Conservation (phyloP, 1,139 yeast species). For the Pichia sp. region DNA sequence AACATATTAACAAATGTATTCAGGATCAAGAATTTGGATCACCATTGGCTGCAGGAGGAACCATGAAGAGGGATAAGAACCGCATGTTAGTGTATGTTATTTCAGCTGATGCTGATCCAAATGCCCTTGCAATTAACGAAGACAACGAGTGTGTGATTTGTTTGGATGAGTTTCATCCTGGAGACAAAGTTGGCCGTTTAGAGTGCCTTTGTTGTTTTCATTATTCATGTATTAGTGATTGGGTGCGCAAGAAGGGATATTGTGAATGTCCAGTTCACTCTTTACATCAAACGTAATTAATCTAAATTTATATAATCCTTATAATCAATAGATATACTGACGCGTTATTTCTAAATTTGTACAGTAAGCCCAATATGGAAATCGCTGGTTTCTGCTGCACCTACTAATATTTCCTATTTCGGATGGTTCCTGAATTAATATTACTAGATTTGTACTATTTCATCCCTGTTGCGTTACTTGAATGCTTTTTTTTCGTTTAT, state of each 20-base stretch:
- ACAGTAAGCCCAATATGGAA: too few relatives aligned
- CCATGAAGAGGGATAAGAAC: conserved; percentile 41
- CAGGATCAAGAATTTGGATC: conserved; percentile 61
- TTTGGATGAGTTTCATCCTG: conserved; percentile 78
- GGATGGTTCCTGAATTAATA: too few relatives aligned
- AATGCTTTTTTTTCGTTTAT: too few relatives aligned
- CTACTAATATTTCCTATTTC: too few relatives aligned
- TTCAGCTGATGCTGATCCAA: conserved; percentile 31
- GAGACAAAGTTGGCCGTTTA: conserved; percentile 83
- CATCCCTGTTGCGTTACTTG: too few relatives aligned
- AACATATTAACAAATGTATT: conserved; percentile 67
- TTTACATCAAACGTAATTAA: conserved; percentile 26
- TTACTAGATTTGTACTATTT: too few relatives aligned
- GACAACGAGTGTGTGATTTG: conserved; percentile 88
- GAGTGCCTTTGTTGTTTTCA: conserved; percentile 96
- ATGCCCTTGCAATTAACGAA: conserved; percentile 19
- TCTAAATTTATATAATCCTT: too few relatives aligned
- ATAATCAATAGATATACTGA: not conserved
- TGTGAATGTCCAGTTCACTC: conserved; percentile 85
- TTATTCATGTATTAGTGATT: conserved; percentile 78
- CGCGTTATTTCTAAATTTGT: not conserved
- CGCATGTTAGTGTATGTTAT: conserved; percentile 82
- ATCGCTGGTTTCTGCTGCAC: too few relatives aligned
- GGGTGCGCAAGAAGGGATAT: conserved; percentile 83
- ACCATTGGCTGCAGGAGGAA: conserved; percentile 35